These are phyloP conservation scores for Termitomyces sp. DNA, from an alignment of 768 basidiomycete genomes.

Conservation along the genomic window DNA sequence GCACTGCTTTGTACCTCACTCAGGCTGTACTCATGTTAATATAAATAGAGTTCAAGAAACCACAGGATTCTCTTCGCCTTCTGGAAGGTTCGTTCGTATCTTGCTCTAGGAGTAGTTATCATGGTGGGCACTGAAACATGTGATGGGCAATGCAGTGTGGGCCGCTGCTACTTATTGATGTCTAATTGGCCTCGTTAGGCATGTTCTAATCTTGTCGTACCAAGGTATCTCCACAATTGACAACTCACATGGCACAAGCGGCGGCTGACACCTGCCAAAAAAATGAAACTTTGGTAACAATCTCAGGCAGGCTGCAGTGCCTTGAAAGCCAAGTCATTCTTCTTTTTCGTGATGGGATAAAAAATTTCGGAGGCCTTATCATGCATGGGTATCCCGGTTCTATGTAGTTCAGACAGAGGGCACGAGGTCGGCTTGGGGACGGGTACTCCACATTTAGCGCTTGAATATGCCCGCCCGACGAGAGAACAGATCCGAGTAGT, in stretches of 20 bases:
- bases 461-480: background rate
- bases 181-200: background rate
- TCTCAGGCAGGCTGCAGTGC: background rate
- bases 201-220: background rate
- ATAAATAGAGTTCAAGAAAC: too few species aligned
- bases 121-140: background rate
- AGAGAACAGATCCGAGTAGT: background rate
- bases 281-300: constrained; percentile 6
- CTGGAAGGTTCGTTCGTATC: background rate
- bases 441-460: too few species aligned
- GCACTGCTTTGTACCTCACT: background rate
- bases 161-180: background rate
- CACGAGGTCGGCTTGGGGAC: background rate
- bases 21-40: background rate
- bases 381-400: constrained; percentile 2
- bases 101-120: background rate
- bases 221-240: constrained; percentile 1
- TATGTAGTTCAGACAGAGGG: background rate
- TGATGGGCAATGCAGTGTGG: background rate
- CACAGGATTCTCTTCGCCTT: background rate
- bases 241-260: background rate
- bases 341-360: background rate
- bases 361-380: constrained; percentile 1
- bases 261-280: constrained; percentile 7
- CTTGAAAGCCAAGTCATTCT: constrained; percentile 1